Evolutionary conservation across 2,329 filamentous ascomycete genomes (phyloP), one percentile per base, ranked within the genome.

Genomic region (Exophiala spinifera): DNA sequence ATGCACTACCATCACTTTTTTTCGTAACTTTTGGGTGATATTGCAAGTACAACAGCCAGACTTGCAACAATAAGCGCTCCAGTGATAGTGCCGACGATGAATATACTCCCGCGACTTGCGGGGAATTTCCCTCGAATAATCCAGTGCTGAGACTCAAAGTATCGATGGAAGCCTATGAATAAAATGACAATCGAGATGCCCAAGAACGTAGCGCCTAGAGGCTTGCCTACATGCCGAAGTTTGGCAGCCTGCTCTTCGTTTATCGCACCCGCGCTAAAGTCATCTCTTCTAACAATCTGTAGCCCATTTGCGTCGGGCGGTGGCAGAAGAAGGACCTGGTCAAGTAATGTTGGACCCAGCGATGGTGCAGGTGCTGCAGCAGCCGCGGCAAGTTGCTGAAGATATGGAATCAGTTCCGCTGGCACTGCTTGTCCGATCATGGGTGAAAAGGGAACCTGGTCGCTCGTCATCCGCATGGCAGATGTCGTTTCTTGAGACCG

Each of bases 61-160:
- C 80, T 80, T 52, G 78, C 72, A 44, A 85, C 67, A 61, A 86
- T 84, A 64, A 86, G 65, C 8, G 74, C 75, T 10, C 73, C 78
- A 2, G 82, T 76, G 44, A 85, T 72, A 43, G 76, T 71, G 6
- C 77, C 76, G 8, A 85, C 77, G n/a, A 85, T 55, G 21, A 83
- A 70, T 36, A 86, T 76, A 61, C 82, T 85, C 3, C 82, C 82
- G 51, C 83, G 74, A 54, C 79, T 82, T 3, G 83, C 83, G 0
- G 83, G 83, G 53, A 86, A 86, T 65, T 85, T 85, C 49, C 83
- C 83, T 3, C 82, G 70, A 20, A 86, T 81, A 51, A 86, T 82
- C 74, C 84, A 86, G 65, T 86, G 81, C 69, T 86, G 83, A 39
- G 79, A 79, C 64, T 86, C 83, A 62, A 86, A 86, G 63, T 85